Evolutionary conservation across 306 rosid genomes (phyloP).

Genomic region (Trichosanthes cucumerina): DNA sequence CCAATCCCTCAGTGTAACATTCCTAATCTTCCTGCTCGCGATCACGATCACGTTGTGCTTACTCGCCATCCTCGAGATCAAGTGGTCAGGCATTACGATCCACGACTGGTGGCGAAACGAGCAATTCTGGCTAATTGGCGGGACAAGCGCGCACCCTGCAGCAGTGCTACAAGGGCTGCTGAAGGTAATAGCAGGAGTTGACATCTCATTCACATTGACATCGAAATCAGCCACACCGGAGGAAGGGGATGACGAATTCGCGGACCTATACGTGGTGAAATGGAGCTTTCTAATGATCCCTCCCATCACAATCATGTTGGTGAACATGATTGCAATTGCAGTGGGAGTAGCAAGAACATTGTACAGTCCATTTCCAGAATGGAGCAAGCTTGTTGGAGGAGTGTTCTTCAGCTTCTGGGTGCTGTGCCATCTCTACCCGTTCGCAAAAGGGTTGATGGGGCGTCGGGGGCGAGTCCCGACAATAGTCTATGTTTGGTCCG

Average conservation of each 20-base stretch:
- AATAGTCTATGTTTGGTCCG: conserved; percentile 77
- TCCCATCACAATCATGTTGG: conserved; percentile 78
- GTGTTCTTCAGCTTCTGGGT: conserved; percentile 92
- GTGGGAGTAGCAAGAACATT: conserved; percentile 64
- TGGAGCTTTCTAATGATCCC: conserved; percentile 92
- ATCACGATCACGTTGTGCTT: conserved; percentile 66
- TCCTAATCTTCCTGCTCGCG: conserved; percentile 50
- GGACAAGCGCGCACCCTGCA: conserved; percentile 82
- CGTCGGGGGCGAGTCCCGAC: conserved; percentile 73
- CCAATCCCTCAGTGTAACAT: conserved; percentile 48
- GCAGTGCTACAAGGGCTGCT: conserved; percentile 74
- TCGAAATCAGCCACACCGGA: conserved; percentile 65
- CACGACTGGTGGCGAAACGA: conserved; percentile 93
- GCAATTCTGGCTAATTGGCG: conserved; percentile 83
- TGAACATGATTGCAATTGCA: conserved; percentile 66
- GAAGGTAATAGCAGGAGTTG: conserved; percentile 83
- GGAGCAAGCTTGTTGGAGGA: conserved; percentile 80
- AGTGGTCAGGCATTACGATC: conserved; percentile 73
- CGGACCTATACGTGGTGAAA: conserved; percentile 60
- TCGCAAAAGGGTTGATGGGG: conserved; percentile 78
- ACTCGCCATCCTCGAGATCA: conserved; percentile 70
- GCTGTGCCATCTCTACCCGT: conserved; percentile 67
- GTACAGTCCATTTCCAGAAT: conserved; percentile 70
- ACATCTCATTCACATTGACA: conserved; percentile 73
- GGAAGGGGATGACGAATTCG: conserved; percentile 71